These are phyloP conservation scores for Avena sativa DNA, from an alignment of 176 grass and related monocot species.

Conservation along the genomic window DNA sequence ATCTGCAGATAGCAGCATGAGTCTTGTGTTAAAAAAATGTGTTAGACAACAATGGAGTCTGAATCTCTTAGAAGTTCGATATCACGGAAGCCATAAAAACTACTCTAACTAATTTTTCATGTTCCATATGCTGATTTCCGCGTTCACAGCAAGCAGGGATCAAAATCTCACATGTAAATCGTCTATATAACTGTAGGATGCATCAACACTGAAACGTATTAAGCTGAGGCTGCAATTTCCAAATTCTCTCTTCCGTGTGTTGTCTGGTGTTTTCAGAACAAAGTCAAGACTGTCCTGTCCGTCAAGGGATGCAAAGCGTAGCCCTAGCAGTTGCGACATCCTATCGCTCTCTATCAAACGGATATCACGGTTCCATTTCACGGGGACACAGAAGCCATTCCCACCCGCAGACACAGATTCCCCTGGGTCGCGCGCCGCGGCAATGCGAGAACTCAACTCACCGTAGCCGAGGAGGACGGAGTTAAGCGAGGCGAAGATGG, in stretches of 20 bases:
- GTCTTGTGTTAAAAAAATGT: not conserved
- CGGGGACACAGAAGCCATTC: not conserved
- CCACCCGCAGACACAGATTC: not conserved
- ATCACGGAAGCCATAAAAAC: not conserved
- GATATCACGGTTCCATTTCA: slow-evolving; percentile 1
- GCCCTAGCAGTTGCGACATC: not conserved
- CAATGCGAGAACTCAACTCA: slow-evolving; percentile 46
- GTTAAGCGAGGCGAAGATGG: slow-evolving; percentile 64
- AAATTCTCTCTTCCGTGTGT: not conserved
- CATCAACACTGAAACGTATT: not conserved
- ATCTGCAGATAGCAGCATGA: slow-evolving; percentile 62
- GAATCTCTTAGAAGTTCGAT: not conserved
- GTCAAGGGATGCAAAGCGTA: no score
- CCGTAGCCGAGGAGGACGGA: slow-evolving; percentile 65
- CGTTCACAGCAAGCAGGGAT: not conserved
- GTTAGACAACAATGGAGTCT: not conserved
- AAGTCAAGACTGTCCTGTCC: not conserved
- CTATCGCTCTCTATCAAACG: not conserved
- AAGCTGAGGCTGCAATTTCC: not conserved
- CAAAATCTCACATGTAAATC: not conserved
- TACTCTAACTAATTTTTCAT: not conserved
- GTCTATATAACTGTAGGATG: not conserved
- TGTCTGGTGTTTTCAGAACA: not conserved
- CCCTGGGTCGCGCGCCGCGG: not conserved
- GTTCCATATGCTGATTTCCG: slow-evolving; percentile 29